Conservation (phyloP, 2,329 filamentous ascomycete species). For the Aaosphaeria pasadenensis region DNA sequence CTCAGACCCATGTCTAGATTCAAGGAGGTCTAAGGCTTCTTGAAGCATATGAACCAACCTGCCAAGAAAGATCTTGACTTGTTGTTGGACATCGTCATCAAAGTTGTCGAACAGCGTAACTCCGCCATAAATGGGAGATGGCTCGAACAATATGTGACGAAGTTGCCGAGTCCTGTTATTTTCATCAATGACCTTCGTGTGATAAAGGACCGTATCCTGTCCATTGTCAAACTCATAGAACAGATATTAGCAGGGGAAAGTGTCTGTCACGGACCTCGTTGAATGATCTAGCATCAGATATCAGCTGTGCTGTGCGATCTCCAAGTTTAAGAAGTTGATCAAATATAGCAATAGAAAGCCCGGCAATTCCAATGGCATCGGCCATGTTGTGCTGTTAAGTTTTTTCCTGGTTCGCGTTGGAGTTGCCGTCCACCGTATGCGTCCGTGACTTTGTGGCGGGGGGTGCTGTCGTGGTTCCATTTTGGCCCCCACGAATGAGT, state of each 20-base stretch:
- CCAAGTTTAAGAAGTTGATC: slow-evolving; percentile 11
- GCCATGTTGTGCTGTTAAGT: too few relatives aligned
- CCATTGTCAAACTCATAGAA: neutral
- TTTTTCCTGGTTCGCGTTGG: too few relatives aligned
- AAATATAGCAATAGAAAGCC: slow-evolving; percentile 4
- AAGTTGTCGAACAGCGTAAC: slow-evolving; percentile 6
- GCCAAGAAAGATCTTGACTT: slow-evolving; percentile 7
- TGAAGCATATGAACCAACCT: slow-evolving; percentile 3
- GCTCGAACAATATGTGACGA: slow-evolving; percentile 7
- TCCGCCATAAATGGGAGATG: slow-evolving; percentile 2
- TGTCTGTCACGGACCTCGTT: slow-evolving; percentile 2
- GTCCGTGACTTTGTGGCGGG: too few relatives aligned
- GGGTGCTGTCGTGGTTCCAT: too few relatives aligned
- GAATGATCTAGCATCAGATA: slow-evolving; percentile 9
- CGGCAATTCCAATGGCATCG: too few relatives aligned
- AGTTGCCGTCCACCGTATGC: too few relatives aligned
- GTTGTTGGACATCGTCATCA: slow-evolving; percentile 7
- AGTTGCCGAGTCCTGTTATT: slow-evolving; percentile 8
- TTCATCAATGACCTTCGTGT: slow-evolving; percentile 5
- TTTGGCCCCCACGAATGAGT: too few relatives aligned
- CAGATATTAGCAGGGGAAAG: neutral
- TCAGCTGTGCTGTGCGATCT: slow-evolving; percentile 7
- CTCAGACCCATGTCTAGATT: slow-evolving; percentile 1
- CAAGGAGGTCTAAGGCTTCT: slow-evolving; percentile 6
- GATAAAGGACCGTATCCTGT: slow-evolving; percentile 2